Percentiles rank a stretch among this genome's conserved stretches.
These are phyloP conservation scores for Hymenoscyphus salicellus DNA, from an alignment of 2,329 filamentous ascomycete species.

Conservation along the genomic window DNA sequence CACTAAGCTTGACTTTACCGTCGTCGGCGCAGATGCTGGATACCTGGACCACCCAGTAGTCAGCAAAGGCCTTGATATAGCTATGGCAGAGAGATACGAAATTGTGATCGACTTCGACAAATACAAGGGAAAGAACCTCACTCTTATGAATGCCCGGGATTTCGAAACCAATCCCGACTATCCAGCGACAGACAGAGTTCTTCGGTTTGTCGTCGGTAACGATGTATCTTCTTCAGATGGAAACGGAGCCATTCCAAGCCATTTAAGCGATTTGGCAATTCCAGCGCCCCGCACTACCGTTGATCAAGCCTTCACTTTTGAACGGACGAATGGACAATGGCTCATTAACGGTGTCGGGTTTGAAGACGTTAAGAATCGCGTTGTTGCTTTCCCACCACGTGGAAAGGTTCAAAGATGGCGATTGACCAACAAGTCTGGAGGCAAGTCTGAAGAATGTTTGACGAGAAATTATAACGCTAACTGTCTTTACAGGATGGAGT, in stretches of 20 bases:
- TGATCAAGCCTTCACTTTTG: constrained; percentile 47
- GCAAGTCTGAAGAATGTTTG: not conserved
- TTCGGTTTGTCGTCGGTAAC: constrained; percentile 43
- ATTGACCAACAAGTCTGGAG: constrained; percentile 22
- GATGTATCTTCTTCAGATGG: constrained; percentile 21
- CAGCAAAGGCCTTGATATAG: constrained; percentile 43
- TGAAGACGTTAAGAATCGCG: constrained; percentile 45
- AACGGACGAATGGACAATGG: constrained; percentile 45
- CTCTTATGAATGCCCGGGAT: constrained; percentile 40
- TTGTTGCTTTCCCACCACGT: constrained; percentile 47
- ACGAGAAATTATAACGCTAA: not conserved
- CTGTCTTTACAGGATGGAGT: constrained; percentile 15
- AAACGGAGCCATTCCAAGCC: constrained; percentile 37
- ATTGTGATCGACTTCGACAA: constrained; percentile 54
- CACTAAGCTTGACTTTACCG: constrained; percentile 42
- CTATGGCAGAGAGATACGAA: constrained; percentile 58
- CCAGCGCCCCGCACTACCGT: constrained; percentile 39
- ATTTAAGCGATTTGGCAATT: constrained; percentile 40
- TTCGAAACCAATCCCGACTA: constrained; percentile 38
- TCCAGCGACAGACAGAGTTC: constrained; percentile 49
- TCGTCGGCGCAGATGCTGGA: constrained; percentile 54
- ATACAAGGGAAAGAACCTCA: constrained; percentile 49
- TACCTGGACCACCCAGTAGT: constrained; percentile 47
- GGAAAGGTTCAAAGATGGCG: constrained; percentile 46
- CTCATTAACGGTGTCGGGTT: constrained; percentile 51